Percentiles rank a stretch among this genome's conserved stretches.
These are phyloP conservation scores for Kazachstania bromeliacearum DNA, from an alignment of 805 yeast species.

Conservation along the genomic window DNA sequence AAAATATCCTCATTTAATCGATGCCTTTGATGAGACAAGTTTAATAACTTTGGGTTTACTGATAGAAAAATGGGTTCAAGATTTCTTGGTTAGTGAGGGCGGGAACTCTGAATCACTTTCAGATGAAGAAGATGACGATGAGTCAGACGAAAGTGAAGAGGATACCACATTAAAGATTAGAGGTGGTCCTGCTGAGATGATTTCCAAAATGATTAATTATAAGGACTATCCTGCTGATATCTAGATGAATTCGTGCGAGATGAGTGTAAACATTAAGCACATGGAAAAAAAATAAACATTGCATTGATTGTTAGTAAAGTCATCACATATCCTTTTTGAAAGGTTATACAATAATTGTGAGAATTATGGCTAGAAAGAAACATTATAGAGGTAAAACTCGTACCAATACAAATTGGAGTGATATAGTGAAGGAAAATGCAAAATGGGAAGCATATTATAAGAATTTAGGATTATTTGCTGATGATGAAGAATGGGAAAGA, in stretches of 20 bases:
- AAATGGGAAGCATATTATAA: constrained; percentile 86
- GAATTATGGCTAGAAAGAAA: constrained; percentile 3
- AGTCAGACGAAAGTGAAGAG: constrained; percentile 4
- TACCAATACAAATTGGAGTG: constrained; percentile 48
- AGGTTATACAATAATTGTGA: too few species aligned
- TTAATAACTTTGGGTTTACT: constrained; percentile 30
- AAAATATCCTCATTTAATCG: constrained; percentile 22
- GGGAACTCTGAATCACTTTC: constrained; percentile 1
- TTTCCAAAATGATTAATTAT: constrained; percentile 20
- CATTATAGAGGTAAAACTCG: constrained; percentile 19
- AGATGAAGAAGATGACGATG: constrained; percentile 3
- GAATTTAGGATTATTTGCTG: constrained; percentile 56
- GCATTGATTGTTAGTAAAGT: neutral
- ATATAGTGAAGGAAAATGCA: constrained; percentile 60
- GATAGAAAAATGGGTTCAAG: constrained; percentile 32
- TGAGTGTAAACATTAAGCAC: too few species aligned
- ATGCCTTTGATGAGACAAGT: constrained; percentile 31
- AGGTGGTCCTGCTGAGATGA: constrained; percentile 14
- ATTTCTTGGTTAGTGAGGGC: constrained; percentile 13
- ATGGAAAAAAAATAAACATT: neutral
- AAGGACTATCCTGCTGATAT: constrained; percentile 22
- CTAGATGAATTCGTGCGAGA: too few species aligned
- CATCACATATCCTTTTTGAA: neutral
- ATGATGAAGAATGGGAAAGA: constrained; percentile 57
- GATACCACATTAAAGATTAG: constrained; percentile 4